phyloP scores from a whole-genome alignment of 2,329 filamentous ascomycete genomes.

The Aspergillus sp. region DNA sequence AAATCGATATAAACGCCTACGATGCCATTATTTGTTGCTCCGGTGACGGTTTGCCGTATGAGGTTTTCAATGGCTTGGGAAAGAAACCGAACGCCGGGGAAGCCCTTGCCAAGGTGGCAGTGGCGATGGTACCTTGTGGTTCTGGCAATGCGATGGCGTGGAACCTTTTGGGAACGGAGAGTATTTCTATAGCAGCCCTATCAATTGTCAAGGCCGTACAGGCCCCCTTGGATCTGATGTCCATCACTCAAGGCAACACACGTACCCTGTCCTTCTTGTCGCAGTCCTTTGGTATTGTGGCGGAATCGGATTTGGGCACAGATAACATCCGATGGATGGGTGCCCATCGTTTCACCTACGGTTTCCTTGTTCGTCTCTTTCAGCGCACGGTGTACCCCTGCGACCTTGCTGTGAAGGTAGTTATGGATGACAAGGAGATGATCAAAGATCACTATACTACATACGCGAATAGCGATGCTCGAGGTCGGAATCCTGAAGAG shows the following conservation, averaged over 20 bases:
- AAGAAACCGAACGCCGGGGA: slow-evolving; percentile 68
- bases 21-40: slow-evolving; percentile 87
- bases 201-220: slow-evolving; percentile 80
- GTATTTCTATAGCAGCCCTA: slow-evolving; percentile 70
- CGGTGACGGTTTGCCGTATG: slow-evolving; percentile 85
- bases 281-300: slow-evolving; percentile 83
- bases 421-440: slow-evolving; percentile 66
- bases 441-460: slow-evolving; percentile 69
- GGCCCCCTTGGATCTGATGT: slow-evolving; percentile 81
- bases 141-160: slow-evolving; percentile 91
- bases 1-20: slow-evolving; percentile 71
- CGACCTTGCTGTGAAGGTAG: slow-evolving; percentile 80
- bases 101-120: slow-evolving; percentile 71
- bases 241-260: slow-evolving; percentile 73
- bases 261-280: slow-evolving; percentile 84
- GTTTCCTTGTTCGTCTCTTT: slow-evolving; percentile 72
- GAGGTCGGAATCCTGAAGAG: slow-evolving; percentile 19
- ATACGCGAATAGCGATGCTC: slow-evolving; percentile 33
- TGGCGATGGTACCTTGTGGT: slow-evolving; percentile 85
- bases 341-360: slow-evolving; percentile 74
- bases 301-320: slow-evolving; percentile 83
- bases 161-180: slow-evolving; percentile 79
- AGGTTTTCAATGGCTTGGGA: slow-evolving; percentile 90
- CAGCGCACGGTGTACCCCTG: slow-evolving; percentile 79
- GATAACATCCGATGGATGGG: slow-evolving; percentile 95